These are phyloP conservation scores for Leptomonas pyrrhocoris DNA, from an alignment of 208 protist genomes.

Conservation along the genomic window DNA sequence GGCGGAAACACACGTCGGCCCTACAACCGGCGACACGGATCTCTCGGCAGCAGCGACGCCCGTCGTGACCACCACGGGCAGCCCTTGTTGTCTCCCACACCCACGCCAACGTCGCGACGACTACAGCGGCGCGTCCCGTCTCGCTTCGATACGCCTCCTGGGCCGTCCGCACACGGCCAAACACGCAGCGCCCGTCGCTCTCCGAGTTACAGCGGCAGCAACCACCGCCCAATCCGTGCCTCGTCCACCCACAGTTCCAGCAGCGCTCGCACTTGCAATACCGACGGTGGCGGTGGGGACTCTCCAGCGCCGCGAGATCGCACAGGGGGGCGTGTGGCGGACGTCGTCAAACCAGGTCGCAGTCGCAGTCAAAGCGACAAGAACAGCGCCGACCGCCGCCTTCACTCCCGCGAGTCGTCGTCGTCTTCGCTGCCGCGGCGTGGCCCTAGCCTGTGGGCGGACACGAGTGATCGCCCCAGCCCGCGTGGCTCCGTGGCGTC, in stretches of 20 bases:
- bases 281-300: slow-evolving; percentile 39
- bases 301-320: slow-evolving; percentile 57
- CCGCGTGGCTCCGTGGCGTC: slow-evolving; percentile 39
- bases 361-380: not conserved
- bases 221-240: not conserved
- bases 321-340: slow-evolving; percentile 46
- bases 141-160: slow-evolving; percentile 52
- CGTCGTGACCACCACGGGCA: slow-evolving; percentile 13
- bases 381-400: slow-evolving; percentile 1
- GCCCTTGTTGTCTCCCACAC: slow-evolving; percentile 33
- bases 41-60: not conserved
- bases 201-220: not conserved
- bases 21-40: slow-evolving; percentile 9
- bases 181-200: slow-evolving; percentile 6
- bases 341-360: slow-evolving; percentile 6
- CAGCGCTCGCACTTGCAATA: too few relatives aligned
- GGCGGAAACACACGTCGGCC: not conserved
- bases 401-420: slow-evolving; percentile 15
- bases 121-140: slow-evolving; percentile 5
- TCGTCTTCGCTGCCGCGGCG: slow-evolving; percentile 19
- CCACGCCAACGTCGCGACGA: slow-evolving; percentile 13
- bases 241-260: slow-evolving; percentile 4
- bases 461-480: slow-evolving; percentile 18
- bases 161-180: not conserved
- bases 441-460: slow-evolving; percentile 21